Base-by-base conservation (phyloP, 2,329 filamentous ascomycete species). In the Penicillium digitatum region DNA sequence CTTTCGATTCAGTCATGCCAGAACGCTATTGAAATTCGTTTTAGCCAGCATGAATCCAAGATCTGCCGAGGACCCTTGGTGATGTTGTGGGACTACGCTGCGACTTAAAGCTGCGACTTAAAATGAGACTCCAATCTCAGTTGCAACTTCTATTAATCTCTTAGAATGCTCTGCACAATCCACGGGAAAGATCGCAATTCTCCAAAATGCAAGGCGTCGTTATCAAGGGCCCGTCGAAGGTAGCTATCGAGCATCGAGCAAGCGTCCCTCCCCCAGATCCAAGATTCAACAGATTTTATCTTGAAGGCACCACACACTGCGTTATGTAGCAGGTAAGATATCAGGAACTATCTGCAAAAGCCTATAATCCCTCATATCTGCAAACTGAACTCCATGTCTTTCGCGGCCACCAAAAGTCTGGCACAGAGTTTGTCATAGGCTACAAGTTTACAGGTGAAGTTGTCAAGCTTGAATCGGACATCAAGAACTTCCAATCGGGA, bases 391-490 rank as follows among this genome's bases (percentile, higher is more conserved):
- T 96, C 20, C 91, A 95, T 72, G 86, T 90, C 55, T 95, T 86
- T 74, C 87, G 91, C 34, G 91, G 91, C 26, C 88, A 90, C 65
- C 85, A 95, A 68, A 80, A 84, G 24, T 87, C 85, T 3, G 78
- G 72, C 0, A 83, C 86, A 0, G 81, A 76, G 18, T 86, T 86
- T 48, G 81, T 86, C 46, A 84, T 82, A 75, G 76, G 90, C 56
- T 91, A 96, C 69, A 91, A 96, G 68, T 95, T 95, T 69, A 90
- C 88, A 1, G 91, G 91, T 9, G 81, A 79, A 22, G 83, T 95
- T 1, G 12, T 20, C 24, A 26, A 49, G 18, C 40, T 47, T n/a
- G 49, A 48, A 24, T 32, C 37, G 3, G 78, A 76, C 1, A 88
- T 95, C 44, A 83, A 81, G 59, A 82, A 79, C 0, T 79, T 95